Percentiles rank a stretch among this genome's conserved stretches.
Conservation (phyloP, 1,139 yeast genomes). For the Keqinozyma sinolaborantium region DNA sequence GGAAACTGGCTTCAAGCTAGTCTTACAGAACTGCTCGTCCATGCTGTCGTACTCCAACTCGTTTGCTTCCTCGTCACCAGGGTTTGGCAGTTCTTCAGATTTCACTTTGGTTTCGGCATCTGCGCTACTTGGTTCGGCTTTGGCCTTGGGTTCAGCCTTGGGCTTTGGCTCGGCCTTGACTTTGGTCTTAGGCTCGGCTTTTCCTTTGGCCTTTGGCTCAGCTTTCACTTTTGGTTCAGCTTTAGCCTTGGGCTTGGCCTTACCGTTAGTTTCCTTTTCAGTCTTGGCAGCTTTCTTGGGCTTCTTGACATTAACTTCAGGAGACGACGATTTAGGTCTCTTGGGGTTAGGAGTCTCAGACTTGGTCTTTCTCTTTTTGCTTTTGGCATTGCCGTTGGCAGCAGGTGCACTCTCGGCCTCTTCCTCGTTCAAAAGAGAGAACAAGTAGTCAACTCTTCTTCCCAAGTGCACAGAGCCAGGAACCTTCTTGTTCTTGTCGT, state of each 20-base stretch:
- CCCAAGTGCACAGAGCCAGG: slow-evolving; percentile 94
- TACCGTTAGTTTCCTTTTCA: slow-evolving; percentile 8
- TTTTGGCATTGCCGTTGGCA: slow-evolving; percentile 9
- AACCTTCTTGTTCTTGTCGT: slow-evolving; percentile 48
- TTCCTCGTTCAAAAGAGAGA: slow-evolving; percentile 61
- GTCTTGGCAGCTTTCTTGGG: slow-evolving; percentile 2
- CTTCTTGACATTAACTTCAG: slow-evolving; percentile 3
- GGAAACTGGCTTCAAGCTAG: slow-evolving; percentile 66
- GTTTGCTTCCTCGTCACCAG: slow-evolving; percentile 14
- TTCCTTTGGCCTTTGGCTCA: slow-evolving; percentile 1
- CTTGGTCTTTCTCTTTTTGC: slow-evolving; percentile 10
- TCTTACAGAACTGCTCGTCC: slow-evolving; percentile 74
- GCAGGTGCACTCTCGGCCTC: slow-evolving; percentile 32
- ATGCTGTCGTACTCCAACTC: slow-evolving; percentile 71
- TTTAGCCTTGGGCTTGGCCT: slow-evolving; percentile 5
- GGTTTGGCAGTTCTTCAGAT: slow-evolving; percentile 4
- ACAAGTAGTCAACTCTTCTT: slow-evolving; percentile 87
- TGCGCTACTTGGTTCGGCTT: slow-evolving; percentile 1
- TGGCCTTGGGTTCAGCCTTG: slow-evolving; percentile 1
- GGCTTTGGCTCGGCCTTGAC: slow-evolving; percentile 7
- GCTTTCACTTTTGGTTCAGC: slow-evolving; percentile 7
- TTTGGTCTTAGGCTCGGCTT: slow-evolving; percentile 7
- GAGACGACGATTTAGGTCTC: slow-evolving; percentile 5
- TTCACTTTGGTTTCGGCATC: slow-evolving; percentile 6
- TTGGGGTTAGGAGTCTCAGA: slow-evolving; percentile 13